Evolutionary conservation across 2,329 filamentous ascomycete genomes (phyloP).

Genomic region (Scopulariopsis brevicaulis): DNA sequence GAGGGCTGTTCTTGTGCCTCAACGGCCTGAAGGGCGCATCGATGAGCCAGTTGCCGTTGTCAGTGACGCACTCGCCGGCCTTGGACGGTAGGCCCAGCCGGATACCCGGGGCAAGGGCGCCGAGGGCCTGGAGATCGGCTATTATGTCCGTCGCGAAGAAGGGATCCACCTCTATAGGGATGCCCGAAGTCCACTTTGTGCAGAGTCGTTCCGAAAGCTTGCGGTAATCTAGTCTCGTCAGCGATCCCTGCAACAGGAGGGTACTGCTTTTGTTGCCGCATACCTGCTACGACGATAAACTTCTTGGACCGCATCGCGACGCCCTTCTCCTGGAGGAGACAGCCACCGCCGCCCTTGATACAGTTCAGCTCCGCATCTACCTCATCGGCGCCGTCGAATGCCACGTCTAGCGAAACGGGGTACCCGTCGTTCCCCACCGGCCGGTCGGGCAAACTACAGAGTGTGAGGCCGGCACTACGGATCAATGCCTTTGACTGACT

Average conservation of each 20-base stretch:
- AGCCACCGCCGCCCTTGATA: conserved; percentile 97
- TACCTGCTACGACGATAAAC: conserved; percentile 79
- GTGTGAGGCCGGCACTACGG: conserved; percentile 61
- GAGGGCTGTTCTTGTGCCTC: conserved; percentile 44
- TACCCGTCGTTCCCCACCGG: conserved; percentile 38
- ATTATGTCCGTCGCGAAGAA: conserved; percentile 71
- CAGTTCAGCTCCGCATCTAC: conserved; percentile 91
- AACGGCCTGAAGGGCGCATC: conserved; percentile 80
- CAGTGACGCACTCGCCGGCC: conserved; percentile 61
- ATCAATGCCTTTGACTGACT: conserved; percentile 86
- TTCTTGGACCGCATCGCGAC: conserved; percentile 75
- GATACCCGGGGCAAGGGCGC: conserved; percentile 58
- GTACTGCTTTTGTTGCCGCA: conserved; percentile 11
- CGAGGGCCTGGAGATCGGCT: conserved; percentile 58
- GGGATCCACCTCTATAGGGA: conserved; percentile 90
- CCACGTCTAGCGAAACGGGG: conserved; percentile 61
- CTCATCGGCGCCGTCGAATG: conserved; percentile 95
- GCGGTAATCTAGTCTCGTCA: conserved; percentile 55
- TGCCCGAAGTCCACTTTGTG: conserved; percentile 60
- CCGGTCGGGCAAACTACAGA: conserved; percentile 68
- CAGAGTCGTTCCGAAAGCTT: conserved; percentile 73
- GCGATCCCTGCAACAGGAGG: not conserved
- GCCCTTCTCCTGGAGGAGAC: conserved; percentile 94
- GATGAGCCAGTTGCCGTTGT: conserved; percentile 63
- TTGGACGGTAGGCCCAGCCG: conserved; percentile 65